Evolutionary conservation across 2,329 filamentous ascomycete genomes (phyloP).

Genomic region (Gnomoniopsis sp.): DNA sequence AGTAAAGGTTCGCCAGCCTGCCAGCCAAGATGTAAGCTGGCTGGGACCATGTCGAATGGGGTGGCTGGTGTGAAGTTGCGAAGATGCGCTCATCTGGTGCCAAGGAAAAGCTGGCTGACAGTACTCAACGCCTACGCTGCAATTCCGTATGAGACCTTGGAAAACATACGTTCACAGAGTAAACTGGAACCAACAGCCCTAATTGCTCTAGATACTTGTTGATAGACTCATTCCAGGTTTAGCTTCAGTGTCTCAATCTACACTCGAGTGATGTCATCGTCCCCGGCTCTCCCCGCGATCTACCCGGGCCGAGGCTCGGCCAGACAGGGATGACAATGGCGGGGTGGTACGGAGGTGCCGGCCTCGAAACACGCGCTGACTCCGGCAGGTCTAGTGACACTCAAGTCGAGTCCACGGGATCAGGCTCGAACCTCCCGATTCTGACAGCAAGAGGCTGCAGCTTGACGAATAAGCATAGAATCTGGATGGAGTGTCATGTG

Average conservation of each 20-base stretch:
- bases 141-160: no score
- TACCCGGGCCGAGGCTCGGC: neutral
- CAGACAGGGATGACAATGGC: neutral
- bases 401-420: neutral
- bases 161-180: neutral
- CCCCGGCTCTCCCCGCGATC: neutral
- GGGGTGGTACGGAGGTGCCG: neutral
- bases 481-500: neutral
- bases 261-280: constrained; percentile 10
- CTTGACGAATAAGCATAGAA: neutral
- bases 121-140: neutral
- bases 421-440: neutral
- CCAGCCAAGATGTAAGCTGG: constrained; percentile 5
- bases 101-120: constrained; percentile 4
- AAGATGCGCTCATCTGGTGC: neutral
- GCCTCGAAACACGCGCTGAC: neutral
- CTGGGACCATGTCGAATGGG: constrained; percentile 12
- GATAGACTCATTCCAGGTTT: no score
- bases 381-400: neutral
- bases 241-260: neutral
- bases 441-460: neutral
- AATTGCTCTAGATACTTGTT: neutral
- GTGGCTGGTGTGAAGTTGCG: constrained; percentile 14
- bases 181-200: neutral
- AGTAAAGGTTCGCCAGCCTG: neutral